Evolutionary conservation across 306 rosid genomes (phyloP), one percentile per base, ranked within the genome.

Genomic region (Betula pendula): DNA sequence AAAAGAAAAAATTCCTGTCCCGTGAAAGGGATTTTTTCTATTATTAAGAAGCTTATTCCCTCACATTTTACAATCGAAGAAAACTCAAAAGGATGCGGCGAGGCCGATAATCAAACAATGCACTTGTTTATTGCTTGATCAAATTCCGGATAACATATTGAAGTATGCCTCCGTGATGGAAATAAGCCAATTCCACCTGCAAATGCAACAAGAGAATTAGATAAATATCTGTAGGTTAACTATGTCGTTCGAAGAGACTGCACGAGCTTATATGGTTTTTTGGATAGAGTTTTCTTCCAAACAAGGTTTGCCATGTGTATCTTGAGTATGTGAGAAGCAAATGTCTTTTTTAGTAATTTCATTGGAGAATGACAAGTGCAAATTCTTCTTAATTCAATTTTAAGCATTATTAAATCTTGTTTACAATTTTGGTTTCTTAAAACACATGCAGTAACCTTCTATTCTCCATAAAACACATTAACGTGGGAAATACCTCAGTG

Each of bases 171-270:
- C 97, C 97, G 43, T 92, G 87, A 73, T 89, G 77, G 83, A 95
- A 92, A 79, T 95, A 95, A 4, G 85, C 90, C 80, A 95, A 87
- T 78, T 95, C 98, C 62, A 95, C 98, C 98, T 95, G 85, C 74
- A 80, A 81, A 80, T 44, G 74, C 45, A 56, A 73, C 76, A 77
- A 38, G 47, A 66, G 35, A 38, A n/a, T 42, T 29, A 66, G 75
- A 45, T 45, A 70, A 70, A 47, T 20, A 71, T 13, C 63, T 65
- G 8, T 65, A 35, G 38, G 24, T 35, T 33, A 8, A 19, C 47
- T 29, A 33, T 3, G 45, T 1, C 33, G 4, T 8, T 59, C n/a
- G 4, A 25, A 11, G 66, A 33, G 48, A 3, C 11, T 15, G 67
- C 67, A 4, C n/a, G 38, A 59, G 25, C 65, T 25, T 58, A 10